These are phyloP conservation scores for Colletotrichum sp. DNA, from an alignment of 2,329 filamentous ascomycete species.

Conservation along the genomic window DNA sequence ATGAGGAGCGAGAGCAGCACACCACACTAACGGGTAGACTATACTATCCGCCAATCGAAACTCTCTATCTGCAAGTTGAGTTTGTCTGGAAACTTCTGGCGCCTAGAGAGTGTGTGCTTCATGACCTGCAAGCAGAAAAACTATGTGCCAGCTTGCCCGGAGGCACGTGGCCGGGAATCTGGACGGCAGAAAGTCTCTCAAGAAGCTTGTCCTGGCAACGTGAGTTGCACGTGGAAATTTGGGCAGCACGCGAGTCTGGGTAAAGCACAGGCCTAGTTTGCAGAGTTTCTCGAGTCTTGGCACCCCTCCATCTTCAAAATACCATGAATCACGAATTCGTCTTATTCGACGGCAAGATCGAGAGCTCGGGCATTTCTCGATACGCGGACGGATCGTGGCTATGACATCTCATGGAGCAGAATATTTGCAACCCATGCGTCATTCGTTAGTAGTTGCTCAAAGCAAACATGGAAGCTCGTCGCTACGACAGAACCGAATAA, in stretches of 20 bases:
- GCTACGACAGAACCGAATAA: neutral
- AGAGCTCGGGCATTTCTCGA: neutral
- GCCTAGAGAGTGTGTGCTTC: neutral
- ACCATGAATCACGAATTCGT: neutral
- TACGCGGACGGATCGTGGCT: neutral
- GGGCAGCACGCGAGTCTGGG: neutral
- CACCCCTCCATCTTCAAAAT: neutral
- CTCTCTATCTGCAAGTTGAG: neutral
- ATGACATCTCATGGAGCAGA: neutral
- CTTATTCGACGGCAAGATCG: neutral
- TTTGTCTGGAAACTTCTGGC: neutral
- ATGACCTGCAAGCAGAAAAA: neutral
- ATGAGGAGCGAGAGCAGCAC: neutral
- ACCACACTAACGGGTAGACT: neutral
- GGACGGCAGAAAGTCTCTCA: neutral
- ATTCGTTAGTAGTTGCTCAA: neutral
- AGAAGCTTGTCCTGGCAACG: neutral
- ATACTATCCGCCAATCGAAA: neutral
- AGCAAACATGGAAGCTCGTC: neutral
- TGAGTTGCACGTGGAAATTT: neutral
- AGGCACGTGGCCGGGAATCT: neutral
- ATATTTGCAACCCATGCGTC: neutral
- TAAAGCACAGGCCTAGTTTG: neutral
- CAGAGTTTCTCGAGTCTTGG: neutral
- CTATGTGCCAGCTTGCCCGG: neutral